Conservation (phyloP, 1,284 basidiomycete genomes). For the Pseudozyma flocculosa region DNA sequence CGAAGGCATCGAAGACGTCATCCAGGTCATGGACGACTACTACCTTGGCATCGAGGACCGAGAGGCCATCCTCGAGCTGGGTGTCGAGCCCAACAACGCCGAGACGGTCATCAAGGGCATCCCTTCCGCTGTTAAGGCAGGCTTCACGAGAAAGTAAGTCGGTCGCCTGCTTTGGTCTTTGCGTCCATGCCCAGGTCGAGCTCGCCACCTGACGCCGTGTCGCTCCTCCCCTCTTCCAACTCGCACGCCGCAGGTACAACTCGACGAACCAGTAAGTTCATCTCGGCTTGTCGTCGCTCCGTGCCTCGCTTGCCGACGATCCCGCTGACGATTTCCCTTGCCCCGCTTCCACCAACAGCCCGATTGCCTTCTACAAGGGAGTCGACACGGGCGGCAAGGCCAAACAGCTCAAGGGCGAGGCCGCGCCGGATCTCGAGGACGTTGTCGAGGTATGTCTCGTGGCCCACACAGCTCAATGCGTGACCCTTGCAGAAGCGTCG, state of each 20-base stretch:
- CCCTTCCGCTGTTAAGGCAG: constrained; percentile 73
- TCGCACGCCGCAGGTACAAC: constrained; percentile 68
- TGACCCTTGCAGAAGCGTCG: no score
- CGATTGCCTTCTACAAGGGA: constrained; percentile 46
- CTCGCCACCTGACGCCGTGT: no score
- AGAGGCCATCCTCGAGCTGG: constrained; percentile 91
- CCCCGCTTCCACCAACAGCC: background rate
- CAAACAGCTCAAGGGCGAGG: constrained; percentile 31
- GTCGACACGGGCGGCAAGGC: constrained; percentile 7
- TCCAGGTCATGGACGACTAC: constrained; percentile 88
- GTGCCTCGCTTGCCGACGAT: no score
- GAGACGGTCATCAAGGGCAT: constrained; percentile 75
- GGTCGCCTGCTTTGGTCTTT: no score
- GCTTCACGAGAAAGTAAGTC: constrained; percentile 69
- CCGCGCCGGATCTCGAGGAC: constrained; percentile 45
- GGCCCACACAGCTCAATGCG: no score
- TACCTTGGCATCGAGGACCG: constrained; percentile 91
- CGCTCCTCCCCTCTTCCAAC: no score
- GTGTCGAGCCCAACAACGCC: constrained; percentile 76
- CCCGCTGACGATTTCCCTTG: no score
- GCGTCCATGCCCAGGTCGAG: no score
- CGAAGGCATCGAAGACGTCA: constrained; percentile 73
- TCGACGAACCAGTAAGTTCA: constrained; percentile 17
- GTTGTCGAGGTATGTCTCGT: constrained; percentile 51
- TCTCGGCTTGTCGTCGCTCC: background rate